Conservation (phyloP, 75 land plant species). For the Pinus albicaulis region DNA sequence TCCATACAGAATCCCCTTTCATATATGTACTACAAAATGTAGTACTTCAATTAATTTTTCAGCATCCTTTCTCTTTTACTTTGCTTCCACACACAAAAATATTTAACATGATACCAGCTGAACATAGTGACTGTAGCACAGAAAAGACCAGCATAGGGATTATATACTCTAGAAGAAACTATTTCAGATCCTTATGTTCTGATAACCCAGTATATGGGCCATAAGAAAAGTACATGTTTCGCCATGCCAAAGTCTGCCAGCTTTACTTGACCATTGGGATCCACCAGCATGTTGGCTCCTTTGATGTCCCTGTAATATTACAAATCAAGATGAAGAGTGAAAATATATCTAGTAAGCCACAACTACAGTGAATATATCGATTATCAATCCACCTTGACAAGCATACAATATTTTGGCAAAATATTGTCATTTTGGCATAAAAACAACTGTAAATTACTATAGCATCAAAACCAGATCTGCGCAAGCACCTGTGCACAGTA, state of each 20-base stretch:
- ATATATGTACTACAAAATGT: too few species aligned
- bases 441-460: background rate
- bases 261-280: slow-evolving; percentile 84
- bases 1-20: too few species aligned
- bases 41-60: too few species aligned
- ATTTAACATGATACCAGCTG: background rate
- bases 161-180: too few species aligned
- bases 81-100: too few species aligned
- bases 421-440: background rate
- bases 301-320: slow-evolving; percentile 83
- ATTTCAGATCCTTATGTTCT: background rate
- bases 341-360: background rate
- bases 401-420: background rate
- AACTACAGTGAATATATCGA: background rate
- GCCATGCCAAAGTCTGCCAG: slow-evolving; percentile 99
- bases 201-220: background rate
- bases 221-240: slow-evolving; percentile 67
- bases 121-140: background rate
- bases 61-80: too few species aligned
- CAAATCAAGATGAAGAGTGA: background rate
- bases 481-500: slow-evolving; percentile 73
- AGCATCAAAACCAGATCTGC: background rate
- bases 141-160: background rate
- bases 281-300: slow-evolving; percentile 97
- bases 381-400: background rate